Base-by-base conservation (phyloP, 768 basidiomycete genomes). In the Hebeloma cylindrosporum region DNA sequence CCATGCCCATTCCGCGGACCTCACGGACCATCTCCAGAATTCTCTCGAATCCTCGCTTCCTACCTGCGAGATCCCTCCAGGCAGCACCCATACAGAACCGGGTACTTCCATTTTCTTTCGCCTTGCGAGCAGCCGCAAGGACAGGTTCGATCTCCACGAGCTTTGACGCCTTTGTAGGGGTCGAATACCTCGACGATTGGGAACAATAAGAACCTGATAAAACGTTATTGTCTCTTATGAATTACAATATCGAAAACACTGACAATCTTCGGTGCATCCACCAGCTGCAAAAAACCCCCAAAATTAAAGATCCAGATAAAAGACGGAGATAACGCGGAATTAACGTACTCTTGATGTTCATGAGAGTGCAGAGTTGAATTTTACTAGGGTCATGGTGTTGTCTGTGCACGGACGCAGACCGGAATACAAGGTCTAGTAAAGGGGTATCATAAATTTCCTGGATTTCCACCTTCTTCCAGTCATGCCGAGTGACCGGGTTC, bases 51-150 rank as follows among this genome's bases (percentile, higher is more conserved):
- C 94, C 93, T 31, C 89, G 78, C 65, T 95, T 96, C 51, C 91
- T 80, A 2, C 95, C 93, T 7, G 88, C 82, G 44, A 97, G 79
- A 62, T 96, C 95, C 52, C 95, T 75, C 95, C 95, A 99, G 4
- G 95, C 95, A 3, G 95, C 94, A 46, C 95, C 95, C 95, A 97
- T 98, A 66, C 95, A 98, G 70, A 98, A 98, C 20, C 95, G 78
- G 14, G 95, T 98, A 62, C 91, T 93, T 25, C 95, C 95, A 63
- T 97, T 98, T 54, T 75, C 94, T 61, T 96, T 98, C 18, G 95
- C 95, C 60, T 87, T 85, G 9, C 90, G 80, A 16, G 95, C 95
- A 21, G 93, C 95, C 57, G 87, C 85, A 7, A 99, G 70, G 11
- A 98, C 95, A 13, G 94, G 93, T 57, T 92, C 93, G 37, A 97